Evolutionary conservation across 2,329 filamentous ascomycete species (phyloP), one percentile per base, ranked within the genome.

Genomic region (Pyrenophora seminiperda): DNA sequence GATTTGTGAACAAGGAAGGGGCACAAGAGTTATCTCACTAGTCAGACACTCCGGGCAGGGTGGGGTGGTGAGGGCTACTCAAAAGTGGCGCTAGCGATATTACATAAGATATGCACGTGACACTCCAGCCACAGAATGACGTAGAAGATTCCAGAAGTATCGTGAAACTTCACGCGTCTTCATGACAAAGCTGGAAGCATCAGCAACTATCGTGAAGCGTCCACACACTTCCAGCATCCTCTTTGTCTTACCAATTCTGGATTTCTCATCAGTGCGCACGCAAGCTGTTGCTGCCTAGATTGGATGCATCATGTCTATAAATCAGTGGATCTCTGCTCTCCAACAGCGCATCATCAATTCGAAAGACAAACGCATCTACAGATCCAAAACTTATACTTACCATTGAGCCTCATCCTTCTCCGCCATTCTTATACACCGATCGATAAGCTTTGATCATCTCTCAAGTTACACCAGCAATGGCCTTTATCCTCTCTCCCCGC

Each of bases 401-500:
- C 15, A 53, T 57, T 56, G 33, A 60, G 45, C 54, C 53, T 57
- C 55, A 53, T n/a, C 39, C 31, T 15, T 52, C 29, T 56, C 37
- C 41, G 50, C 6, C 9, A 61, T 45, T 46, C 14, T 44, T 44
- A 3, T 42, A 39, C 31, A 54, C 42, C 22, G 10, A 48, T 15
- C 36, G 38, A 34, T 30, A 36, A 50, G n/a, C 5, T 18, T 36
- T 15, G 30, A 10, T 41, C 38, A 47, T 15, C 15, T 27, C 40
- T 49, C 41, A 31, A 46, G 53, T 34, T 13, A 38, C 7, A 19
- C 10, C 39, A 57, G 40, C 50, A 65, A 72, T 72, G 68, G 68
- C 68, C 14, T 71, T 67, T 47, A 53, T 72, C 51, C 58, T 73
- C 20, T 67, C 64, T 13, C 68, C 68, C 7, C 64, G 60, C 10